A percentile compares a stretch with the other conserved stretches of the same genome.
Evolutionary conservation across 2,329 filamentous ascomycete genomes (phyloP).

Genomic region (Fonsecaea multimorphosa): DNA sequence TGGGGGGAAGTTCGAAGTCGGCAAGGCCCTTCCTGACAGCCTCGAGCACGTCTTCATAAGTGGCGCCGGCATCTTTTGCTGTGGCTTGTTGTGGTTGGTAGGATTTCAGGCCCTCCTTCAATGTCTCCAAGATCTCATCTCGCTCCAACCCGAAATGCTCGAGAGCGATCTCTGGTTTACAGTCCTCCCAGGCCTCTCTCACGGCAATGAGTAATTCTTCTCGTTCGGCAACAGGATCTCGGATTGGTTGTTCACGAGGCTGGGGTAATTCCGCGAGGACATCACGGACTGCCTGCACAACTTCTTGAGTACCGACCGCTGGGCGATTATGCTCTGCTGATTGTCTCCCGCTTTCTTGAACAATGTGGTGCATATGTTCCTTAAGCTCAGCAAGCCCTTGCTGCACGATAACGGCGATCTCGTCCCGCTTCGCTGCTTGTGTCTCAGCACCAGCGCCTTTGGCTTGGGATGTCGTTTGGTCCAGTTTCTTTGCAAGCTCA

Average conservation of each 20-base stretch:
- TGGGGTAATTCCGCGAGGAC: slow-evolving; percentile 67
- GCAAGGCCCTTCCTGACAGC: slow-evolving; percentile 86
- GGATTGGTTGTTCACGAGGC: slow-evolving; percentile 63
- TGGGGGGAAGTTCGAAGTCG: slow-evolving; percentile 75
- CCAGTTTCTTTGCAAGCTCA: slow-evolving; percentile 85
- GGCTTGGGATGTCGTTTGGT: slow-evolving; percentile 63
- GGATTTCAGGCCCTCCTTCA: slow-evolving; percentile 82
- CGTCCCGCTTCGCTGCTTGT: slow-evolving; percentile 63
- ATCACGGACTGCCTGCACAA: slow-evolving; percentile 82
- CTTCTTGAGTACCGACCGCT: slow-evolving; percentile 77
- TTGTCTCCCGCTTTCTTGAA: slow-evolving; percentile 75
- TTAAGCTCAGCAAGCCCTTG: slow-evolving; percentile 82
- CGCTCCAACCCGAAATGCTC: slow-evolving; percentile 89
- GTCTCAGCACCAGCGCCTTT: slow-evolving; percentile 56
- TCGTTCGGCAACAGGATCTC: slow-evolving; percentile 65
- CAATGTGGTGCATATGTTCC: slow-evolving; percentile 78
- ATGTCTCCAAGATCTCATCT: slow-evolving; percentile 84
- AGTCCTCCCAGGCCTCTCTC: slow-evolving; percentile 88
- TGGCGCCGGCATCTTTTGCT: slow-evolving; percentile 62
- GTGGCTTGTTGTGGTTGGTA: slow-evolving; percentile 59
- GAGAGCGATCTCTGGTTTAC: slow-evolving; percentile 90
- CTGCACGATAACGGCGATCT: slow-evolving; percentile 78
- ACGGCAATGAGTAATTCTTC: slow-evolving; percentile 88
- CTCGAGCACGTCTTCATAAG: slow-evolving; percentile 81
- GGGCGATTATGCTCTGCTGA: slow-evolving; percentile 67